A percentile compares a stretch with the other conserved stretches of the same genome.
Evolutionary conservation across 192 early-diverging fungal genomes (phyloP).

Genomic region (Podila epicladia): DNA sequence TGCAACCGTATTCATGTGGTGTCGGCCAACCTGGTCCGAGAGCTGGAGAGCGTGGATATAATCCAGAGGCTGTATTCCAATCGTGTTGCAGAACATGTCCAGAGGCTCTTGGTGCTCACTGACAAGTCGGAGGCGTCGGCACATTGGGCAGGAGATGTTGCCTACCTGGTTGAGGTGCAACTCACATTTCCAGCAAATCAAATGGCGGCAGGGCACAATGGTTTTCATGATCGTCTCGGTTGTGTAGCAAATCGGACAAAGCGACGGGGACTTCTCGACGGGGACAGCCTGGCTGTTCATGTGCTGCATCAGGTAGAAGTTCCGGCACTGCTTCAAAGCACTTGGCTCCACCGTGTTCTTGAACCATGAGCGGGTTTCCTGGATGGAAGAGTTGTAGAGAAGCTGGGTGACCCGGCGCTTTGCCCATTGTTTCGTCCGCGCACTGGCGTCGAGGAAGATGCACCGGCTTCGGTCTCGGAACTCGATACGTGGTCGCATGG

Average conservation of each 20-base stretch:
- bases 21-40: not conserved
- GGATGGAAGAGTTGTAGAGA: slow-evolving; percentile 28
- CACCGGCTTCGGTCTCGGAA: slow-evolving; percentile 19
- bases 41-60: slow-evolving; percentile 13
- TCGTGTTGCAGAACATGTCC: slow-evolving; percentile 26
- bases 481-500: slow-evolving; percentile 19
- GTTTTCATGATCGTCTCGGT: slow-evolving; percentile 14
- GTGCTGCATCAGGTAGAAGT: slow-evolving; percentile 9
- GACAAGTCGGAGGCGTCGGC: slow-evolving; percentile 22
- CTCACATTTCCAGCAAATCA: slow-evolving; percentile 43
- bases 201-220: slow-evolving; percentile 13
- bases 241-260: slow-evolving; percentile 35
- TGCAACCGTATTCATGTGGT: not conserved
- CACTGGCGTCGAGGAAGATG: slow-evolving; percentile 16
- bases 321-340: slow-evolving; percentile 31
- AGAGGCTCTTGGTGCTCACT: slow-evolving; percentile 2
- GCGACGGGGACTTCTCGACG: not conserved
- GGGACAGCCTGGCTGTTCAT: not conserved
- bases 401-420: slow-evolving; percentile 19
- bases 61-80: slow-evolving; percentile 25
- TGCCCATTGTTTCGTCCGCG: not conserved
- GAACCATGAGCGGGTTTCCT: slow-evolving; percentile 29
- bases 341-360: slow-evolving; percentile 19
- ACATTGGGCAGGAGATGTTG: slow-evolving; percentile 40
- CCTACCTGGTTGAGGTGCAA: slow-evolving; percentile 14